phyloP scores from a whole-genome alignment of 371 early-diverging fungal genomes.

The Actinomortierella wolfii region DNA sequence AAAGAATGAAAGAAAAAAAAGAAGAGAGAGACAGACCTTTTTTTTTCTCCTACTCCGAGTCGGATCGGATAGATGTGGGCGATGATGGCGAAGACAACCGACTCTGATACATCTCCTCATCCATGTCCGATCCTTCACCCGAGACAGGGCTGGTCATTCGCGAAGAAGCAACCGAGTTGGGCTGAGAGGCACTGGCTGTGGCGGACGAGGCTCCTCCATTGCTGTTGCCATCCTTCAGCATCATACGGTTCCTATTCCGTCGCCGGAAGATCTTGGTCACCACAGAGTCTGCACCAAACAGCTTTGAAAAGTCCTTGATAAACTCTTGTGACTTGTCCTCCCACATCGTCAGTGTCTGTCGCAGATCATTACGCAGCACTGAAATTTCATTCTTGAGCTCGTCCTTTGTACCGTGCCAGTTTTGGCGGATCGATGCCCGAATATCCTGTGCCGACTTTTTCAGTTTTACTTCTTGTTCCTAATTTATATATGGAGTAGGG shows the following conservation, averaged over 20 bases:
- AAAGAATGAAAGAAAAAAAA: too few relatives aligned
- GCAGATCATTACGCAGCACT: conserved; percentile 66
- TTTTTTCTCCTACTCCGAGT: too few relatives aligned
- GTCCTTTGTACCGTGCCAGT: conserved; percentile 61
- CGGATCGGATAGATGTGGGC: too few relatives aligned
- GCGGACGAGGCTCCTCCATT: background rate
- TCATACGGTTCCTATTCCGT: conserved; percentile 20
- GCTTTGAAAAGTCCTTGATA: conserved; percentile 68
- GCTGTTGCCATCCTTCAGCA: conserved; percentile 19
- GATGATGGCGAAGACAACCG: too few relatives aligned
- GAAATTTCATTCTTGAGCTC: conserved; percentile 61
- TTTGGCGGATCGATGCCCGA: conserved; percentile 64
- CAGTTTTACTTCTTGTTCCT: conserved; percentile 77
- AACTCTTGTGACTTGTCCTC: conserved; percentile 76
- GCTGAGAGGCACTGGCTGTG: conserved; percentile 12
- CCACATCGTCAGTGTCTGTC: conserved; percentile 71
- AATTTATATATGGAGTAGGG: conserved; percentile 1
- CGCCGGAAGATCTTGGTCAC: conserved; percentile 52
- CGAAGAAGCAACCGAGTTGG: conserved; percentile 22
- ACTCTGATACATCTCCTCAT: conserved; percentile 7
- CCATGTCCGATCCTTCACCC: conserved; percentile 27
- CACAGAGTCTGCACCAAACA: conserved; percentile 73
- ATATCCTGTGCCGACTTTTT: conserved; percentile 75
- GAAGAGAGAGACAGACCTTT: too few relatives aligned
- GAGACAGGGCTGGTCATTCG: conserved; percentile 36